Evolutionary conservation across 768 basidiomycete genomes (phyloP).

Genomic region (Boletus reticulatus): DNA sequence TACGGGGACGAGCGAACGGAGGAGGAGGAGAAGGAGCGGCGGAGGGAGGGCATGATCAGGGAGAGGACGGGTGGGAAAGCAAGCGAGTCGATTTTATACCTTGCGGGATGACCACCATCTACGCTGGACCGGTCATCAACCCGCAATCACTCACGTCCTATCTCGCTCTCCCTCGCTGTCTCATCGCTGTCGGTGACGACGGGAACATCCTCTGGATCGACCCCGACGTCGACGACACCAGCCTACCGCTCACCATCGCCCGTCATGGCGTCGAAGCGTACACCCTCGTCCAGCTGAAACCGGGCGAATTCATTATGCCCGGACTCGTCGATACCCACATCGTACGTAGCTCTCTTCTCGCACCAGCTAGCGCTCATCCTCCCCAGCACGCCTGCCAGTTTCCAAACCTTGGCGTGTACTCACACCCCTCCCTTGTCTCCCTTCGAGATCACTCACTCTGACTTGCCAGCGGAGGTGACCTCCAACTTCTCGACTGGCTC

Average conservation of each 20-base stretch:
- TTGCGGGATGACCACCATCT: slow-evolving; percentile 38
- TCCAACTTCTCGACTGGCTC: slow-evolving; percentile 90
- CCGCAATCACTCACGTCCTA: slow-evolving; percentile 45
- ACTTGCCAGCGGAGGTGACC: slow-evolving; percentile 67
- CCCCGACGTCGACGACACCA: slow-evolving; percentile 48
- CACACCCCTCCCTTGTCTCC: background rate
- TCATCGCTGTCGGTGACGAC: slow-evolving; percentile 44
- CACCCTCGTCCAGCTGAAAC: slow-evolving; percentile 38
- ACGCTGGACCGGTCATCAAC: slow-evolving; percentile 59
- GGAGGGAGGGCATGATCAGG: slow-evolving; percentile 69
- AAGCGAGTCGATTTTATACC: slow-evolving; percentile 44
- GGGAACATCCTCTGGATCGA: slow-evolving; percentile 75
- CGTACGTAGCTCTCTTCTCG: slow-evolving; percentile 41
- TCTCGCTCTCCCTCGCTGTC: slow-evolving; percentile 49
- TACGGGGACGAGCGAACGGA: slow-evolving; percentile 71
- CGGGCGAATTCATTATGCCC: slow-evolving; percentile 75
- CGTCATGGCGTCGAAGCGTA: slow-evolving; percentile 42
- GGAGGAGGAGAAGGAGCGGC: slow-evolving; percentile 71
- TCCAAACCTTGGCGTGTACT: slow-evolving; percentile 39
- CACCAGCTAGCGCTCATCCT: background rate
- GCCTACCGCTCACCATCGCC: slow-evolving; percentile 49
- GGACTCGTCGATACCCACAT: slow-evolving; percentile 93
- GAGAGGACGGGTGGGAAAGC: slow-evolving; percentile 32
- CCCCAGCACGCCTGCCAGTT: slow-evolving; percentile 40
- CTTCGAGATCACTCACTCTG: slow-evolving; percentile 2